Base-by-base conservation (phyloP, 805 yeast genomes). In the Kurtzmaniella fragi region DNA sequence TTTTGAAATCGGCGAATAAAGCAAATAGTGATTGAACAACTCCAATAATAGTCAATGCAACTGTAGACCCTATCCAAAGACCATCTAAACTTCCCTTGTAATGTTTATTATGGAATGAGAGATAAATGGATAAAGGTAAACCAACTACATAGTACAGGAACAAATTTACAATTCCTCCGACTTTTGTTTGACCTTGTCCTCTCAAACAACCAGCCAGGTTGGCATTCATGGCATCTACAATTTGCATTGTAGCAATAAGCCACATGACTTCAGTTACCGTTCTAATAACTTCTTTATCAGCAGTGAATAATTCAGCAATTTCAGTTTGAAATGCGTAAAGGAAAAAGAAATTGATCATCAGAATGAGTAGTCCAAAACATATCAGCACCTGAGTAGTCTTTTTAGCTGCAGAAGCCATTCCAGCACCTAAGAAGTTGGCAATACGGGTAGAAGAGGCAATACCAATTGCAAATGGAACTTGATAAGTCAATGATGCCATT, bases 201-300 rank as follows among this genome's bases (percentile, higher is more conserved):
- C 93, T 71, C 39, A 84, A 64, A 43, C 86, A 72, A 12, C 91
- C 91, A 12, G 87, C 89, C 1, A 84, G 75, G 35, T 82, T 78
- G 12, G 87, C 84, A 45, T 82, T 76, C 50, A 79, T 61, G 9
- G 82, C 80, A 57, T 84, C 93, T 39, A 76, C 75, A 17, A 84
- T 60, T 61, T 84, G 90, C 74, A 81, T 82, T 26, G 77, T 51
- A 1, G 89, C 84, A 34, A 80, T 74, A 33, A 81, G 62, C 55
- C 84, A 79, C 61, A 84, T 62, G 20, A 83, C 73, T 17, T 59
- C 57, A 1, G 69, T 56, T 6, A 83, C 78, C 9, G 73, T 50
- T 3, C 52, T 50, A 23, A 81, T 68, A 2, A 84, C 89, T 2
- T 67, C 73, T 32, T 63, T 65, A 47, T 84, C 89, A 23, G 63